Evolutionary conservation across 2,329 filamentous ascomycete genomes (phyloP).

Genomic region (Passalora sequoiae): DNA sequence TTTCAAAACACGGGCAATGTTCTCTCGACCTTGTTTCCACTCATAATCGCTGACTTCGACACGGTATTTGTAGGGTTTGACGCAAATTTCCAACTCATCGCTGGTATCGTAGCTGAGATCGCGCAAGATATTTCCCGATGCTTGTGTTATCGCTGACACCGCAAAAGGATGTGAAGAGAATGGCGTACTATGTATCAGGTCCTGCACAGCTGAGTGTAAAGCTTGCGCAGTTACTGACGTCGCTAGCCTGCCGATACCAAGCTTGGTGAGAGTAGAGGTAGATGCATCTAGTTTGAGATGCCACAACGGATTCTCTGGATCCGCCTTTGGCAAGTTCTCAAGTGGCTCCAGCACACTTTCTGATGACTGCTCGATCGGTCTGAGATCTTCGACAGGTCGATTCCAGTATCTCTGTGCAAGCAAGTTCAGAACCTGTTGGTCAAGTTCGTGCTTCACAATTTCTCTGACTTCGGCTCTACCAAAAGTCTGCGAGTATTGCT

Average conservation of each 20-base stretch:
- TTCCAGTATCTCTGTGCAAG: constrained; percentile 97
- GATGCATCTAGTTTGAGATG: constrained; percentile 90
- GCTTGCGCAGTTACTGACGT: constrained; percentile 85
- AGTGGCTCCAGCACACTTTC: constrained; percentile 30
- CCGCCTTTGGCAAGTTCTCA: constrained; percentile 75
- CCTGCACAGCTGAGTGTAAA: constrained; percentile 79
- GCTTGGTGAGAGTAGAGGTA: constrained; percentile 81
- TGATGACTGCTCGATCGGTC: constrained; percentile 37
- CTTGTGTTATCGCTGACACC: constrained; percentile 82
- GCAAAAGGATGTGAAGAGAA: constrained; percentile 90
- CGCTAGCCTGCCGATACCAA: constrained; percentile 86
- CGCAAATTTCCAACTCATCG: constrained; percentile 97
- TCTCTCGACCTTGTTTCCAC: constrained; percentile 80
- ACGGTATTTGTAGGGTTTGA: constrained; percentile 98
- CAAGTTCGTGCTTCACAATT: constrained; percentile 83
- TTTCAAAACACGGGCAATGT: constrained; percentile 74
- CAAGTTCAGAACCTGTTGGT: constrained; percentile 90
- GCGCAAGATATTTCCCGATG: constrained; percentile 81
- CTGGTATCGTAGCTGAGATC: constrained; percentile 95
- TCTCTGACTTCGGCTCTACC: constrained; percentile 84
- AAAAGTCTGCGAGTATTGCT: constrained; percentile 84
- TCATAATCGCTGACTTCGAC: constrained; percentile 91
- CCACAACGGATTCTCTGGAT: constrained; percentile 84
- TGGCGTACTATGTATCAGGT: constrained; percentile 70
- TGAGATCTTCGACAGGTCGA: constrained; percentile 82